These are phyloP conservation scores for Chaetomidium leptoderma DNA, from an alignment of 495 filamentous ascomycete species.

Conservation along the genomic window DNA sequence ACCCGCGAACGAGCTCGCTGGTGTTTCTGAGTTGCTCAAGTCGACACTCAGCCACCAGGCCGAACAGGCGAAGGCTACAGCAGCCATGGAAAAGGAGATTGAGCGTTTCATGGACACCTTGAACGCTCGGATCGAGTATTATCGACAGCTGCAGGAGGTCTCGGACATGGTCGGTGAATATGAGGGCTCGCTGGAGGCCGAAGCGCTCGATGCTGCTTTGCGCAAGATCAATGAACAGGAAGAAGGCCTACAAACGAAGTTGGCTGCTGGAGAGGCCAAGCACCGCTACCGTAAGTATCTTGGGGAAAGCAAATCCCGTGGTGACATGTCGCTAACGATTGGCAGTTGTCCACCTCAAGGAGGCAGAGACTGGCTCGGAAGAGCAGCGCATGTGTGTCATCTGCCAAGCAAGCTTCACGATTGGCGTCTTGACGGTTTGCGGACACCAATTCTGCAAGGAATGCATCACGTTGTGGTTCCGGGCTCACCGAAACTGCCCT, in stretches of 20 bases:
- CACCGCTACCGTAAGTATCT: conserved; percentile 59
- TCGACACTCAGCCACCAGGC: conserved; percentile 55
- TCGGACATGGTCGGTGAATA: conserved; percentile 80
- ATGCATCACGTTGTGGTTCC: conserved; percentile 75
- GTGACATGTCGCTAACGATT: conserved; percentile 16
- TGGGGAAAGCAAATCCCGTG: background rate
- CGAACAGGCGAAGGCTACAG: conserved; percentile 60
- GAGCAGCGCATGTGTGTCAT: conserved; percentile 71
- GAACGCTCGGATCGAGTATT: conserved; percentile 81
- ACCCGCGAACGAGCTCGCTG: conserved; percentile 58
- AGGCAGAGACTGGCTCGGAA: conserved; percentile 51
- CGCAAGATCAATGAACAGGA: conserved; percentile 38
- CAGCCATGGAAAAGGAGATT: conserved; percentile 64
- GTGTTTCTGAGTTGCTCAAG: conserved; percentile 53
- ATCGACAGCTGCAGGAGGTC: conserved; percentile 79
- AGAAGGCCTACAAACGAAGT: conserved; percentile 44
- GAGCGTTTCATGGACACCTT: conserved; percentile 70
- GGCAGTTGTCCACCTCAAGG: conserved; percentile 45
- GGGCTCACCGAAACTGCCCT: conserved; percentile 60
- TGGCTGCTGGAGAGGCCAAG: conserved; percentile 62
- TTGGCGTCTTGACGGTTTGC: conserved; percentile 81
- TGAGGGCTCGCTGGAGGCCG: conserved; percentile 47
- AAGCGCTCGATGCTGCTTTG: conserved; percentile 32
- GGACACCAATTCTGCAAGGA: conserved; percentile 88
- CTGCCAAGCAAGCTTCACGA: conserved; percentile 66